Percentiles rank a stretch among this genome's conserved stretches.
These are phyloP conservation scores for Pestalotiopsis sp. DNA, from an alignment of 2,329 filamentous ascomycete genomes.

Conservation along the genomic window DNA sequence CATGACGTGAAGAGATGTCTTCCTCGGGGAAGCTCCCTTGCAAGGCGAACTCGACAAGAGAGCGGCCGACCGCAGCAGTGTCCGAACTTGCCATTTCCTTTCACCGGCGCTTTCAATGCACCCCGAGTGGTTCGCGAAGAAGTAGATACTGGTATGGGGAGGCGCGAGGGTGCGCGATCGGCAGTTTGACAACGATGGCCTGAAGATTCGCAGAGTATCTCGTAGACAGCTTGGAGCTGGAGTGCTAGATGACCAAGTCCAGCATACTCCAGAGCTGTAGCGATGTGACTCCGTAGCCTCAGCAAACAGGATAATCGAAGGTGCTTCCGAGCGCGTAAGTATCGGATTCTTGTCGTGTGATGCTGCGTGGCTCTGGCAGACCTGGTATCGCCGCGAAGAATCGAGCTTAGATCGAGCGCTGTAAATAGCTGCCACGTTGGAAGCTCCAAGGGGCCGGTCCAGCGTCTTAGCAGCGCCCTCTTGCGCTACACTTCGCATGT, in stretches of 20 bases:
- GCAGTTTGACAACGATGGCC: neutral
- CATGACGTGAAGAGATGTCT: constrained; percentile 39
- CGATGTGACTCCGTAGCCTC: neutral
- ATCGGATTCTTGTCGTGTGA: neutral
- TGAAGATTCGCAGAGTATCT: neutral
- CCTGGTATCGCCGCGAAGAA: neutral
- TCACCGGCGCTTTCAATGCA: neutral
- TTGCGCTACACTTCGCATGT: neutral
- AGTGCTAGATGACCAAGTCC: neutral
- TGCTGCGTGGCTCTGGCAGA: neutral
- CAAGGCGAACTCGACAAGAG: constrained; percentile 65
- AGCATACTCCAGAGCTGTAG: neutral
- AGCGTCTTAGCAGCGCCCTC: neutral
- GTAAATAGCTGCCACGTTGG: neutral
- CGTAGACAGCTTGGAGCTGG: neutral
- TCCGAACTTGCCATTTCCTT: constrained; percentile 31
- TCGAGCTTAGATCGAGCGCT: neutral
- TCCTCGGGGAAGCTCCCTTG: constrained; percentile 51
- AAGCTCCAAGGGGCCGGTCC: neutral
- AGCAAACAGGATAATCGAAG: neutral
- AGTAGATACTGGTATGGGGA: neutral
- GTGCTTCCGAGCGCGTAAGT: neutral
- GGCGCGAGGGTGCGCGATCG: neutral
- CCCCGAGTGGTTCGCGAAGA: neutral
- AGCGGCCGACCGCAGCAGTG: constrained; percentile 49